Evolutionary conservation across 2,329 filamentous ascomycete species (phyloP), one percentile per base, ranked within the genome.

Genomic region (Colletotrichum tropicale): DNA sequence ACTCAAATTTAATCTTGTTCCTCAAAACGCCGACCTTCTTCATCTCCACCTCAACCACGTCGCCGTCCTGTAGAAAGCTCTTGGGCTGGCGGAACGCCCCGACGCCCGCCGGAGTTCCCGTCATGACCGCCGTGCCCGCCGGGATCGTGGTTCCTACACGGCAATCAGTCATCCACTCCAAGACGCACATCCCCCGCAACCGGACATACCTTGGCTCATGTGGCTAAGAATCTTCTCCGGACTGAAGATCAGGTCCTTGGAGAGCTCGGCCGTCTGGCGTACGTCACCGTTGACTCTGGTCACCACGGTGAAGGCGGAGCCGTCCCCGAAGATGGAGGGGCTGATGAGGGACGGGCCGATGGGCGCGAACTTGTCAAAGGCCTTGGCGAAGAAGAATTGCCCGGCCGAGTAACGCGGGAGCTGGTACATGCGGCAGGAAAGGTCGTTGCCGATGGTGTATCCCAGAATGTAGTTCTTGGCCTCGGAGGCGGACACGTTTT

Each of bases 361-460:
- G 24, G 55, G 55, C 13, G 55, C 55, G 3, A 58, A 58, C 26
- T 58, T 58, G 24, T 58, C 55, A 18, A 58, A 58, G 9, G 55
- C 55, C 55, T 58, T 58, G 55, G 55, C 55, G 55, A 58, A 58
- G 15, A 58, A 58, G 55, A 58, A 58, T 2, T 58, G 89, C 2
- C 78, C 76, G 4, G 77, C 78, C 3, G 67, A 78, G 16, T 75
- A 76, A 8, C 73, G 78, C 1, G 90, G 88, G 72, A 89, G 86
- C 80, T 91, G 89, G 48, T 84, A 82, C 71, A 88, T 86, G 7
- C 89, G 82, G 0, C 87, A 87, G 3, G 88, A 88, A 30, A 90
- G 80, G 76, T 90, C 89, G 80, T 92, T 92, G 55, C 87, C 88
- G 32, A 87, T 87, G 0, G 89, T 90, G 77, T 91, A 92, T 26